Evolutionary conservation across 208 protist species (phyloP).

Genomic region (Trypanosoma congolense): DNA sequence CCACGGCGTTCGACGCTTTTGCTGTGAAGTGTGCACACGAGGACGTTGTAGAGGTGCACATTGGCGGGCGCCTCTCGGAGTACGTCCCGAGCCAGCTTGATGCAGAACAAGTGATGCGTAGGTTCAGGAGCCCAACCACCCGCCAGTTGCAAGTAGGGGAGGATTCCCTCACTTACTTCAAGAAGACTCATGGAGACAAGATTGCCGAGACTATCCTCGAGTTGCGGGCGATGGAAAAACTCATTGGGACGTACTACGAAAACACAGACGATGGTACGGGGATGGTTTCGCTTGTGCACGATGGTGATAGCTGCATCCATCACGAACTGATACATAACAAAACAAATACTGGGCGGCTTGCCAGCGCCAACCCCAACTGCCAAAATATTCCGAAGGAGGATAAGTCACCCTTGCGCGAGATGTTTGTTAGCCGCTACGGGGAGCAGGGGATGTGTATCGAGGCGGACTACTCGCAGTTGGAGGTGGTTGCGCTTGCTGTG

Average conservation of each 20-base stretch:
- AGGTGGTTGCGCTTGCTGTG: slow-evolving; percentile 87
- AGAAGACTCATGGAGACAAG: slow-evolving; percentile 67
- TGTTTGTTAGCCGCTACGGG: slow-evolving; percentile 88
- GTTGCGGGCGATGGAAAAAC: slow-evolving; percentile 84
- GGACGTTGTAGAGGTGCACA: slow-evolving; percentile 69
- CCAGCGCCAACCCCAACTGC: slow-evolving; percentile 89
- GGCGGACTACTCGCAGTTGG: slow-evolving; percentile 91
- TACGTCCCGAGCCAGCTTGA: slow-evolving; percentile 82
- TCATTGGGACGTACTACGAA: slow-evolving; percentile 91
- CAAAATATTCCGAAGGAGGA: slow-evolving; percentile 92
- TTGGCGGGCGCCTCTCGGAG: slow-evolving; percentile 57
- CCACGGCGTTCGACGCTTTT: slow-evolving; percentile 73
- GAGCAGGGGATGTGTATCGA: slow-evolving; percentile 89
- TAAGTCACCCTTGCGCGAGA: slow-evolving; percentile 82
- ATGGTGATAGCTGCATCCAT: slow-evolving; percentile 87
- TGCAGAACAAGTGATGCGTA: slow-evolving; percentile 77
- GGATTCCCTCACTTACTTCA: slow-evolving; percentile 85
- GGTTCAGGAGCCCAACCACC: slow-evolving; percentile 70
- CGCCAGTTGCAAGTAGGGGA: slow-evolving; percentile 87
- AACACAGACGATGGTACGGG: slow-evolving; percentile 85
- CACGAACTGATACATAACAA: slow-evolving; percentile 92
- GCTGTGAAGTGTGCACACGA: slow-evolving; percentile 73
- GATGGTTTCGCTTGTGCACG: slow-evolving; percentile 90
- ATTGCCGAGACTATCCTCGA: slow-evolving; percentile 79
- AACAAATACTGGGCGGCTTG: slow-evolving; percentile 83